phyloP scores from a whole-genome alignment of 139 green algal species.

The Trebouxia sp. region DNA sequence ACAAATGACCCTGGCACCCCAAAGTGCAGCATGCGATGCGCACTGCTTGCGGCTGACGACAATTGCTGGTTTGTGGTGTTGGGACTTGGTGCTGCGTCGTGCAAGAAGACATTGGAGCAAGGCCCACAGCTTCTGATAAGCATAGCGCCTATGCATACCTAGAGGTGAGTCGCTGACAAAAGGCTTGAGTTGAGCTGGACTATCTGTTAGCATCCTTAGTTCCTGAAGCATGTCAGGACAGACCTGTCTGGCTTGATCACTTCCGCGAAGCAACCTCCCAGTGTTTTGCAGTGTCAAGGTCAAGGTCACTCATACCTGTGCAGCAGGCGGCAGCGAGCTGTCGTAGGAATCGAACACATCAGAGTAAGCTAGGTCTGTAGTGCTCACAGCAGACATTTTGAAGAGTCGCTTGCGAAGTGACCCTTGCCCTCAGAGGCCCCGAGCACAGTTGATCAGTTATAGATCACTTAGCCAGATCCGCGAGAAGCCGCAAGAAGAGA shows the following conservation, averaged over 20 bases:
- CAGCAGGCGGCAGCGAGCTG: neutral
- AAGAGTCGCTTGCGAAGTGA: too few species aligned
- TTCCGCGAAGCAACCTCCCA: too few species aligned
- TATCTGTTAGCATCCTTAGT: neutral
- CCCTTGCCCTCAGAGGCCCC: too few species aligned
- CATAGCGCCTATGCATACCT: neutral
- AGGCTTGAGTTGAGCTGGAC: slow-evolving; percentile 4
- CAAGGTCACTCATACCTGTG: neutral
- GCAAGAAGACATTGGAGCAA: too few species aligned
- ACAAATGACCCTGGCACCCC: neutral
- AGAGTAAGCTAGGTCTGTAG: neutral
- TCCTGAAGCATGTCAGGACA: too few species aligned
- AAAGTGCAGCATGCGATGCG: slow-evolving; percentile 1
- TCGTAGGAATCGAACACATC: neutral
- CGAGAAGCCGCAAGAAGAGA: too few species aligned
- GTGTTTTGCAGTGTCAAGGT: too few species aligned
- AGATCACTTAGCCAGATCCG: too few species aligned
- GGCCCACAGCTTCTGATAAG: too few species aligned
- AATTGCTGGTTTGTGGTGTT: slow-evolving; percentile 11
- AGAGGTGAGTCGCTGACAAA: neutral
- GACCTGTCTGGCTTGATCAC: too few species aligned
- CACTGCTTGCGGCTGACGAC: slow-evolving; percentile 15
- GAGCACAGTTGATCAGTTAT: too few species aligned
- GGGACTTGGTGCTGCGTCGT: neutral
- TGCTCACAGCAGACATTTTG: neutral